Conservation (phyloP, 495 filamentous ascomycete genomes). For the Corynascus novoguineensis region DNA sequence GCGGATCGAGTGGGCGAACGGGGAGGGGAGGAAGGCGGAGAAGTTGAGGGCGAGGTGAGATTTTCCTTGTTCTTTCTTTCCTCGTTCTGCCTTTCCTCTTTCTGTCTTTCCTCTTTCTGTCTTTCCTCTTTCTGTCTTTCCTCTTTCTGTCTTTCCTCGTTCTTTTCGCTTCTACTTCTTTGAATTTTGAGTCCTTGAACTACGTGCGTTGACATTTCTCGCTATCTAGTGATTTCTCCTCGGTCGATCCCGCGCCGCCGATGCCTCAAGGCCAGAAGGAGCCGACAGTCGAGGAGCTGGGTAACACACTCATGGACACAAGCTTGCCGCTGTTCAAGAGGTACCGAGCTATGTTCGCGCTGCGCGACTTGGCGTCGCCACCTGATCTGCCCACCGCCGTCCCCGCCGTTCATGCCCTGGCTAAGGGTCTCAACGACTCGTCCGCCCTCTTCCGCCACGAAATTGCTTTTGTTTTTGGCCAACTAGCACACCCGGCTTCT, state of each 20-base stretch:
- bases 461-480: conserved; percentile 96
- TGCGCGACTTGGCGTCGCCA: conserved; percentile 88
- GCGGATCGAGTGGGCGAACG: conserved; percentile 88
- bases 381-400: conserved; percentile 83
- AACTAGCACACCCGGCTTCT: conserved; percentile 90
- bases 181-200: too few relatives aligned
- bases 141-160: too few relatives aligned
- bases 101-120: too few relatives aligned
- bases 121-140: too few relatives aligned
- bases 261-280: conserved; percentile 57
- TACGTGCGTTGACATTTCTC: neutral
- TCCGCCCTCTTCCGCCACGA: conserved; percentile 97
- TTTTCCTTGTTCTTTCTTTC: conserved; percentile 2
- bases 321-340: conserved; percentile 76
- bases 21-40: conserved; percentile 63
- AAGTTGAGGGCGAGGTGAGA: conserved; percentile 70
- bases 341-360: conserved; percentile 96
- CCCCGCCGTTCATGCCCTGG: conserved; percentile 74
- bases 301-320: conserved; percentile 71
- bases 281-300: conserved; percentile 65
- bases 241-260: conserved; percentile 92
- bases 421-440: conserved; percentile 78
- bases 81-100: too few relatives aligned
- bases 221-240: conserved; percentile 77
- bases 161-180: too few relatives aligned